These are phyloP conservation scores for Gracilaria domingensis DNA, from an alignment of 23 red algal genomes.

Conservation along the genomic window DNA sequence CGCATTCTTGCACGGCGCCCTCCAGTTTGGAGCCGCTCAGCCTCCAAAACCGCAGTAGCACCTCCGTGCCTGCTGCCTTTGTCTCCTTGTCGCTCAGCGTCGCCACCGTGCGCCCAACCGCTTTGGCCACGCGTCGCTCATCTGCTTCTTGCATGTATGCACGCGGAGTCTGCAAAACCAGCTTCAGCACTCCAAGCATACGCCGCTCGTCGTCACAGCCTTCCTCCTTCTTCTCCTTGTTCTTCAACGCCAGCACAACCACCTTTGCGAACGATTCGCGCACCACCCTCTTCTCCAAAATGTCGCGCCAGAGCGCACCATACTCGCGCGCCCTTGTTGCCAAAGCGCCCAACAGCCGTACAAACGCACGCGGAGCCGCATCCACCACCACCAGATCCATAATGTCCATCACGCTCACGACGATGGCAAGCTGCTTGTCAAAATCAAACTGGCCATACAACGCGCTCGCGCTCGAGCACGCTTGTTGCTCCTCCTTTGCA, in stretches of 20 bases:
- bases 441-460: not conserved
- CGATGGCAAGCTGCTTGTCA: not conserved
- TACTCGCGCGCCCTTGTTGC: not conserved
- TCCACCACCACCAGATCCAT: not conserved
- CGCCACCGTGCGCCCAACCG: not conserved
- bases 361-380: not conserved
- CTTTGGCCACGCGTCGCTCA: not conserved
- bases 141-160: slow-evolving; percentile 10
- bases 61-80: not conserved
- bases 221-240: not conserved
- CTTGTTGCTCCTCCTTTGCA: not conserved
- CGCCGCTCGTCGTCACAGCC: no score
- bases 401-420: slow-evolving; percentile 12
- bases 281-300: slow-evolving; percentile 10
- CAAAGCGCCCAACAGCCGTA: not conserved
- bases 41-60: slow-evolving; percentile 2
- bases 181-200: not conserved
- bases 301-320: not conserved
- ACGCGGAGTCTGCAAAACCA: not conserved
- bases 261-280: not conserved
- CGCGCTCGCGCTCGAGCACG: not conserved
- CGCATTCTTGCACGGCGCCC: not conserved
- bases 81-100: not conserved
- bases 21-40: not conserved
- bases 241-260: not conserved